These are phyloP conservation scores for Cicer yamashitae DNA, from an alignment of 306 rosid genomes.

Conservation along the genomic window DNA sequence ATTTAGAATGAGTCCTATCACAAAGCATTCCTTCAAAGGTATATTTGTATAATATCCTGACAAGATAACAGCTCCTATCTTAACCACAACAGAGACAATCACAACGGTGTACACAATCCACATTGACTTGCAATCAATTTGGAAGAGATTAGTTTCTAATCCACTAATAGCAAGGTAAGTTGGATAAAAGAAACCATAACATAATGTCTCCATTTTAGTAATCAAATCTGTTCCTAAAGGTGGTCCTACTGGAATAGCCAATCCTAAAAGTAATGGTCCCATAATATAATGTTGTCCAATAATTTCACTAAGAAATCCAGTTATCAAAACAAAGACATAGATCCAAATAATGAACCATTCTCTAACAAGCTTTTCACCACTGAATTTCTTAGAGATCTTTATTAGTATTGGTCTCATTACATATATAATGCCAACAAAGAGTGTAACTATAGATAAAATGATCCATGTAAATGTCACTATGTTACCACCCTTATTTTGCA, in stretches of 20 bases:
- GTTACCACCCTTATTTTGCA: neutral
- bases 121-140: neutral
- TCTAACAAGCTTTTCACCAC: slow-evolving; percentile 28
- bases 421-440: slow-evolving; percentile 21
- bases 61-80: slow-evolving; percentile 59
- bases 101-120: slow-evolving; percentile 46
- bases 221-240: slow-evolving; percentile 66
- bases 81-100: slow-evolving; percentile 39
- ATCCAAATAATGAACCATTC: slow-evolving; percentile 43
- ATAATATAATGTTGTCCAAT: slow-evolving; percentile 64
- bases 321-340: slow-evolving; percentile 44
- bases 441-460: slow-evolving; percentile 20
- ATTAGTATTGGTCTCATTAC: slow-evolving; percentile 45
- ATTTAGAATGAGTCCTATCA: slow-evolving; percentile 66
- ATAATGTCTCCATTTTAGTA: slow-evolving; percentile 51
- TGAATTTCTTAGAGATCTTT: slow-evolving; percentile 37
- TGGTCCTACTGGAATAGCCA: slow-evolving; percentile 63
- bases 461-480: neutral
- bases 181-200: slow-evolving; percentile 60
- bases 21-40: slow-evolving; percentile 48
- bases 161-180: slow-evolving; percentile 63
- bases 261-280: slow-evolving; percentile 70
- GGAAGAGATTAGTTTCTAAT: slow-evolving; percentile 55
- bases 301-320: slow-evolving; percentile 52
- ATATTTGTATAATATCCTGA: slow-evolving; percentile 49